Percentiles rank a stretch among this genome's conserved stretches.
Conservation (phyloP, 192 early-diverging fungal species). For the Coemansia sp. region DNA sequence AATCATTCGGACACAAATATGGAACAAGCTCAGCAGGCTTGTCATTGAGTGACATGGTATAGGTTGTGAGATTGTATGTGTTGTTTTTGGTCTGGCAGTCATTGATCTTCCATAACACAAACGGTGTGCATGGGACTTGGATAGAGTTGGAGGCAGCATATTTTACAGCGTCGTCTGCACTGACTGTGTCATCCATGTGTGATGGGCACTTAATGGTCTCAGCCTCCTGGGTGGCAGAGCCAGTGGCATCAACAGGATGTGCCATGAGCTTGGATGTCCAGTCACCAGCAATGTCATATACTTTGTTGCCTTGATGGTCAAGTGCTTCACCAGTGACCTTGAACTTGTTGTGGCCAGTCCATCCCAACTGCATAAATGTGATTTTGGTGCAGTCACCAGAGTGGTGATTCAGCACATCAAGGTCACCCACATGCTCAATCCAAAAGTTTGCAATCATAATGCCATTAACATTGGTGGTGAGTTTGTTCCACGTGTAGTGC, state of each 20-base stretch:
- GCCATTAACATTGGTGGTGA: constrained; percentile 83
- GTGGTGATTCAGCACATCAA: constrained; percentile 78
- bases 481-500: constrained; percentile 87
- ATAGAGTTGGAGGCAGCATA: constrained; percentile 35
- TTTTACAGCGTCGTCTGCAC: constrained; percentile 26
- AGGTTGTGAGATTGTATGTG: constrained; percentile 75
- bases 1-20: constrained; percentile 77
- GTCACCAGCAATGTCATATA: constrained; percentile 66
- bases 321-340: constrained; percentile 62
- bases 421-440: constrained; percentile 86
- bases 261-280: constrained; percentile 71
- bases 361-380: constrained; percentile 76
- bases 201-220: constrained; percentile 24
- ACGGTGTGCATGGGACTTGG: constrained; percentile 45
- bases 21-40: constrained; percentile 56
- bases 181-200: constrained; percentile 15
- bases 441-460: constrained; percentile 81
- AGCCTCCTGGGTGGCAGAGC: constrained; percentile 11
- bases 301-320: constrained; percentile 51
- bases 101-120: constrained; percentile 66
- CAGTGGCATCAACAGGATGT: constrained; percentile 14
- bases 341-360: constrained; percentile 68
- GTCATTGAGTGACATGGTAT: constrained; percentile 79
- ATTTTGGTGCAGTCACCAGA: constrained; percentile 76
- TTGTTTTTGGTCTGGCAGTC: constrained; percentile 54